Conservation (phyloP, 2,329 filamentous ascomycete species). For the Trichophyton simii region DNA sequence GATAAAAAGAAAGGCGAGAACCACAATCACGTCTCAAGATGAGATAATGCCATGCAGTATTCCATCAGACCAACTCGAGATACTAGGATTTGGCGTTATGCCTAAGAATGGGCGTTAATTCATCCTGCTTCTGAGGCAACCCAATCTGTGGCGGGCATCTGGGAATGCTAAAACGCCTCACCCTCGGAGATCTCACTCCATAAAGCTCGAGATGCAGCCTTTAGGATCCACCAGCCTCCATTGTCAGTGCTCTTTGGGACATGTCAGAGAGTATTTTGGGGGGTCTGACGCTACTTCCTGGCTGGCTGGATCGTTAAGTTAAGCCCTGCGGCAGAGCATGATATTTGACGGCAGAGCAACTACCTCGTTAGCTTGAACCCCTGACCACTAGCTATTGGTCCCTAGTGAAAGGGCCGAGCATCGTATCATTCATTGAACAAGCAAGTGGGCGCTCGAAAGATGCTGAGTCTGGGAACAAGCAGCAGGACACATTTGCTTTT, state of each 20-base stretch:
- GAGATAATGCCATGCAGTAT: background rate
- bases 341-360: background rate
- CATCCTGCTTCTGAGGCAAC: background rate
- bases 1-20: background rate
- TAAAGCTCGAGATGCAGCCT: background rate
- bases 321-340: background rate
- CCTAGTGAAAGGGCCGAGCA: background rate
- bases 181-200: background rate
- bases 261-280: background rate
- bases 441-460: background rate
- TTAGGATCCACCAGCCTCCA: background rate
- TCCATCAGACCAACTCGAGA: background rate
- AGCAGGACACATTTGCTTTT: background rate
- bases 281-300: background rate
- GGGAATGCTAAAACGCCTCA: conserved; percentile 3
- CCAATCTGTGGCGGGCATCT: background rate
- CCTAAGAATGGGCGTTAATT: background rate
- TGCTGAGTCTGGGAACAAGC: conserved; percentile 2
- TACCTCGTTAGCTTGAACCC: background rate
- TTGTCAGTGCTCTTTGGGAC: conserved; percentile 3
- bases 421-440: background rate
- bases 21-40: background rate
- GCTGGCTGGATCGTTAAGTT: background rate
- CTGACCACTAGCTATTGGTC: background rate
- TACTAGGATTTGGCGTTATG: background rate